Evolutionary conservation across 2,329 filamentous ascomycete species (phyloP), one percentile per base, ranked within the genome.

Genomic region (Didymellaceae sp.): DNA sequence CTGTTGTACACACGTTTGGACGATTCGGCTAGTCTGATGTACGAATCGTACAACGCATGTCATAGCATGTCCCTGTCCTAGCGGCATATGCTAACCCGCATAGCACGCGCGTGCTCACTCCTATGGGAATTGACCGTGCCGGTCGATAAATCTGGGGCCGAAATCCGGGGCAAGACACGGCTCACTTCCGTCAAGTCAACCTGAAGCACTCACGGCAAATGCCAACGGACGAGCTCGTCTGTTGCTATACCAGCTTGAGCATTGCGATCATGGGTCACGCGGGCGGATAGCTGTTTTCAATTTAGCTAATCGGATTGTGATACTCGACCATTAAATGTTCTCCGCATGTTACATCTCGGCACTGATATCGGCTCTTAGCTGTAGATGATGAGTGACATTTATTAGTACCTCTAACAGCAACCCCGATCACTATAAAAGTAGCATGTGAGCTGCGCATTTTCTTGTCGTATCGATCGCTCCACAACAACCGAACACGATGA

Each of bases 1-100:
- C n/a, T n/a, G n/a, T n/a, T n/a, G n/a, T n/a, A n/a, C n/a, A n/a
- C n/a, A n/a, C n/a, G n/a, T n/a, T n/a, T n/a, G n/a, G n/a, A n/a
- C n/a, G n/a, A n/a, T n/a, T n/a, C n/a, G n/a, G n/a, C n/a, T n/a
- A n/a, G 3, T 5, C 3, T 9, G 35, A 45, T 51, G 47, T 45
- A 51, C 47, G 41, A 45, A 20, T 45, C 30, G 40, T 45, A 51
- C 47, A 51, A 40, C 17, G 14, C n/a, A 6, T 16, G 13, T 17
- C 17, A 11, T 22, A 40, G 13, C 32, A 30, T 17, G 17, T 26
- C 40, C n/a, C 10, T 21, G 7, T n/a, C n/a, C n/a, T n/a, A n/a
- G n/a, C n/a, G n/a, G n/a, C n/a, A n/a, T n/a, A n/a, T n/a, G n/a
- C n/a, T n/a, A n/a, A n/a, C n/a, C n/a, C 22, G 6, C 26, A 2